Percentiles rank a stretch among this genome's conserved stretches.
phyloP scores from a whole-genome alignment of 345 rosid genomes.

The Crucihimalaya himalaica region DNA sequence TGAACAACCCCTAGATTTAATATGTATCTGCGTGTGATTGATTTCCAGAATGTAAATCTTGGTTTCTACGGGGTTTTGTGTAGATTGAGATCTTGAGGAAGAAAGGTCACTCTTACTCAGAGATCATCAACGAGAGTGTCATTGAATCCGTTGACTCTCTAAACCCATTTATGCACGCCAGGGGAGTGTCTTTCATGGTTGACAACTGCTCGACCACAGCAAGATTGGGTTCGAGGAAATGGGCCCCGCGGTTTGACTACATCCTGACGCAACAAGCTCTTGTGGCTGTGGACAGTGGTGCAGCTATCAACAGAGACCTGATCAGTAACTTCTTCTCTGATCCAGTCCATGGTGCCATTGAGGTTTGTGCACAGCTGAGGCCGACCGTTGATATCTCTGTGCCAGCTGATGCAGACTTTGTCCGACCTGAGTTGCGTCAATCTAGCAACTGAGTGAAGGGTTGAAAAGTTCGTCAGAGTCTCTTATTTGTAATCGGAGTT shows the following conservation, averaged over 20 bases:
- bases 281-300: slow-evolving; percentile 63
- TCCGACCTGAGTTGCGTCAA: slow-evolving; percentile 88
- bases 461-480: neutral
- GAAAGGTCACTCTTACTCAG: slow-evolving; percentile 95
- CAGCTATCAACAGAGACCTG: slow-evolving; percentile 68
- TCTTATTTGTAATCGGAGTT: slow-evolving; percentile 13
- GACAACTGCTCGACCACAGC: slow-evolving; percentile 97
- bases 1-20: neutral
- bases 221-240: slow-evolving; percentile 86
- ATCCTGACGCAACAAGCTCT: slow-evolving; percentile 80
- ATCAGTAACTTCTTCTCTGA: slow-evolving; percentile 87
- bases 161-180: slow-evolving; percentile 96
- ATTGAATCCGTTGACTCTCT: slow-evolving; percentile 91
- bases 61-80: neutral
- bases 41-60: neutral
- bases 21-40: neutral
- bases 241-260: slow-evolving; percentile 95
- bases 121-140: slow-evolving; percentile 90
- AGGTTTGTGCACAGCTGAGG: slow-evolving; percentile 83
- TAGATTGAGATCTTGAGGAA: slow-evolving; percentile 92
- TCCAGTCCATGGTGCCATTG: slow-evolving; percentile 82
- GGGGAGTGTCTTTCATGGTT: slow-evolving; percentile 95
- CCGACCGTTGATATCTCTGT: slow-evolving; percentile 90
- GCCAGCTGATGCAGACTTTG: slow-evolving; percentile 84
- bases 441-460: slow-evolving; percentile 48